A percentile compares a stretch with the other conserved stretches of the same genome.
phyloP scores from a whole-genome alignment of 2,329 filamentous ascomycete genomes.

The Fusarium sp. region DNA sequence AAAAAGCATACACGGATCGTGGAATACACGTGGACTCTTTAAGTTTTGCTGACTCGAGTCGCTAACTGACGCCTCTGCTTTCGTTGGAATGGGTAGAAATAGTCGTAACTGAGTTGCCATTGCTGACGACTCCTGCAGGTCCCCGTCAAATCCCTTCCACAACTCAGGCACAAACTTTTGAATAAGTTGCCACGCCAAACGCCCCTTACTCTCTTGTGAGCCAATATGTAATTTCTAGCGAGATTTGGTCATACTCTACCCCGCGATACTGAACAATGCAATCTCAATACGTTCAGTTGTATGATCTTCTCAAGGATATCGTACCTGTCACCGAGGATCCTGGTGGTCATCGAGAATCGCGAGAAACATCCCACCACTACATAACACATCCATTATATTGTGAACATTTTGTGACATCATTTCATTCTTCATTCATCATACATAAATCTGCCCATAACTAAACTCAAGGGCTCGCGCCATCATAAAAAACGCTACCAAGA shows the following conservation, averaged over 20 bases:
- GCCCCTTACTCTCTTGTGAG: conserved; percentile 10
- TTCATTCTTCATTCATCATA: conserved; percentile 7
- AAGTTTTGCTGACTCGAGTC: conserved; percentile 21
- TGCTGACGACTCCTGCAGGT: conserved; percentile 1
- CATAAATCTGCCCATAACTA: background rate
- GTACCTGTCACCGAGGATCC: background rate
- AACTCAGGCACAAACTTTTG: conserved; percentile 8
- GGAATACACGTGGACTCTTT: conserved; percentile 11
- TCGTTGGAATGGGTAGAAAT: conserved; percentile 26
- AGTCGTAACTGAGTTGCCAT: conserved; percentile 1
- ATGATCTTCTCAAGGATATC: background rate
- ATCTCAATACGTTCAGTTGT: background rate
- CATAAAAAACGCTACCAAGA: conserved; percentile 21
- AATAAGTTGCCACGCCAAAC: conserved; percentile 7
- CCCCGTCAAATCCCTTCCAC: background rate
- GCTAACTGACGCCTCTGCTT: conserved; percentile 13
- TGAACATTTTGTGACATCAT: background rate
- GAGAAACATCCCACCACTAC: background rate
- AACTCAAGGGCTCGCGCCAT: conserved; percentile 11
- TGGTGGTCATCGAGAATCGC: background rate
- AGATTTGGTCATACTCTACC: background rate
- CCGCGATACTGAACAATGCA: background rate
- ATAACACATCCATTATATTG: background rate
- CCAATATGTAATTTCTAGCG: background rate
- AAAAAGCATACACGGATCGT: conserved; percentile 3